Percentiles rank a stretch among this genome's conserved stretches.
Evolutionary conservation across 768 basidiomycete species (phyloP).

Genomic region (Boletellus sp.): DNA sequence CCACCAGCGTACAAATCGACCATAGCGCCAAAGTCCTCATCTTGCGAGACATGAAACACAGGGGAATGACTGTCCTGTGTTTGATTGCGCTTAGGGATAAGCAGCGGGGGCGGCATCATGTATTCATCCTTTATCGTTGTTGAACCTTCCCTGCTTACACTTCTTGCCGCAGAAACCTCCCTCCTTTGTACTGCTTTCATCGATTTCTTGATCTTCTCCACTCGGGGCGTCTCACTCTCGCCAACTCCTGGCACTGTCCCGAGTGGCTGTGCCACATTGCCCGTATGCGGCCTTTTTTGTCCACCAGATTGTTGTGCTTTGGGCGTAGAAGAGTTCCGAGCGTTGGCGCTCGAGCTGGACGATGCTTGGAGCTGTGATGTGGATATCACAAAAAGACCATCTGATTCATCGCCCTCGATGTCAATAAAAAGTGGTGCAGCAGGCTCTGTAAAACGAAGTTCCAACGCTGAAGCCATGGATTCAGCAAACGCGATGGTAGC

Average conservation of each 20-base stretch:
- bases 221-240: conserved; percentile 37
- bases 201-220: conserved; percentile 44
- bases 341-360: conserved; percentile 13
- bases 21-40: conserved; percentile 14
- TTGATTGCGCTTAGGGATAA: conserved; percentile 15
- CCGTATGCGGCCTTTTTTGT: conserved; percentile 21
- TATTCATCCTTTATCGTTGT: conserved; percentile 19
- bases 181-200: conserved; percentile 35
- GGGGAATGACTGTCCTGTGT: conserved; percentile 8
- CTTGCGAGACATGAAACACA: conserved; percentile 16
- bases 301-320: conserved; percentile 7
- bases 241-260: conserved; percentile 22
- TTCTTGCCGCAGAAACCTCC: conserved; percentile 17
- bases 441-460: conserved; percentile 74
- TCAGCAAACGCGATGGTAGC: conserved; percentile 81
- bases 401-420: conserved; percentile 62
- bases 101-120: conserved; percentile 41
- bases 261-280: conserved; percentile 26
- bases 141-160: conserved; percentile 14
- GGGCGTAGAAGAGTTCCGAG: conserved; percentile 18
- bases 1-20: conserved; percentile 6
- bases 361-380: conserved; percentile 54
- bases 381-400: conserved; percentile 74
- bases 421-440: conserved; percentile 73
- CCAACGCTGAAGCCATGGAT: conserved; percentile 57